Base-by-base conservation (phyloP, 306 rosid species). In the Rosa multiflora region DNA sequence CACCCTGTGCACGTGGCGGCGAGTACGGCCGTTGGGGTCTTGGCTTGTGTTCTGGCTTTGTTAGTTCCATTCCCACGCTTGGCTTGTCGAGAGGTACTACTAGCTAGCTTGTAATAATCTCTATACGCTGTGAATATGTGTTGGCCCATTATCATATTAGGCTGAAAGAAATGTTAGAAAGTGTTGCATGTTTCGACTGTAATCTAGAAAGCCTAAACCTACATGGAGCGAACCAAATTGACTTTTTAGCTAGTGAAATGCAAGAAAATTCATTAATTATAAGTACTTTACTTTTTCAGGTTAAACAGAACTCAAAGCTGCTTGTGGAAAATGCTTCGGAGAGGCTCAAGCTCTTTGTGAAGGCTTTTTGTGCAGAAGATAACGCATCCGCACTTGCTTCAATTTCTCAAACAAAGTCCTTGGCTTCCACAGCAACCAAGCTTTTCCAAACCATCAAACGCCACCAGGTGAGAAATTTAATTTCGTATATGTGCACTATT, bases 61-160 rank as follows among this genome's bases (percentile, higher is more conserved):
- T 55, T 91, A 64, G 35, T 93, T 73, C 97, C 98, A 12, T 84
- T 56, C 80, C 98, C 97, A 47, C 86, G 92, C 63, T 86, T 91
- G 40, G 97, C 94, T 10, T 85, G 73, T 56, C 58, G 12, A 42
- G 78, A 89, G 97, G 91, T 91, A 70, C 37, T 63, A 32, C 43
- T 32, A 11, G 5, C 37, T 29, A 26, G 5, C 18, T 61, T 61
- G 17, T 21, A 26, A 23, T 61, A 3, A 26, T 61, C 67, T 26
- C 67, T 39, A 61, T 26, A 61, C 18, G 0, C 21, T 44, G 32
- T n/a, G 32, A 58, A 58, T 21, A 39, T 37, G 8, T 40, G 40
- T 61, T 61, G 1, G 67, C 4, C 32, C 11, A 53, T 53, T 13
- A 6, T 53, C 67, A 32, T 63, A 63, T 29, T 23, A 4, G 3